Conservation (phyloP, 2,329 filamentous ascomycete genomes). For the Pseudogymnoascus pannorum region DNA sequence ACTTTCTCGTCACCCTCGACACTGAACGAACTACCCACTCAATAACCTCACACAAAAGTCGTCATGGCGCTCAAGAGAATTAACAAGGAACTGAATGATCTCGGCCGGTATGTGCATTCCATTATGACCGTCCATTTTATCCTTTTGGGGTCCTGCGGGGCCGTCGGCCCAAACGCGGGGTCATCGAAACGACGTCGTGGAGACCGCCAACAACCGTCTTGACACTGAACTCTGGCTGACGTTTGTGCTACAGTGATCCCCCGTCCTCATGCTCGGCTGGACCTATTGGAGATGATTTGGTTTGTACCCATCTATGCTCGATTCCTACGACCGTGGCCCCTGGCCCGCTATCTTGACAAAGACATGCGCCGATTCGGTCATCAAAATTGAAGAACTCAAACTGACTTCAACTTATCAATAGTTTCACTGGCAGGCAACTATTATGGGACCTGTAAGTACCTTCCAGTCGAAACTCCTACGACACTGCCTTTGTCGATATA, state of each 20-base stretch:
- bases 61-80: conserved; percentile 85
- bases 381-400: conserved; percentile 12
- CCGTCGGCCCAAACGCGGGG: conserved; percentile 24
- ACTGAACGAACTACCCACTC: conserved; percentile 21
- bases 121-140: background rate
- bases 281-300: conserved; percentile 93
- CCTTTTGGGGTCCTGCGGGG: conserved; percentile 20
- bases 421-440: conserved; percentile 99
- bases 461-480: conserved; percentile 21
- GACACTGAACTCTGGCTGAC: conserved; percentile 16
- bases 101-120: conserved; percentile 64
- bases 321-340: background rate
- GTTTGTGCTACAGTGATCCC: conserved; percentile 63
- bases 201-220: conserved; percentile 15
- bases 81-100: conserved; percentile 87
- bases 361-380: conserved; percentile 6
- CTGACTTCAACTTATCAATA: conserved; percentile 37
- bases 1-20: conserved; percentile 30
- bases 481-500: background rate
- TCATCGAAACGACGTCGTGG: conserved; percentile 29
- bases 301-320: conserved; percentile 46
- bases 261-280: conserved; percentile 98
- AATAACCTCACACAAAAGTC: conserved; percentile 20
- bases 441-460: conserved; percentile 92
- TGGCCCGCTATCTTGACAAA: background rate